Conservation (phyloP, 2,329 filamentous ascomycete species). For the Exophiala viscosa region DNA sequence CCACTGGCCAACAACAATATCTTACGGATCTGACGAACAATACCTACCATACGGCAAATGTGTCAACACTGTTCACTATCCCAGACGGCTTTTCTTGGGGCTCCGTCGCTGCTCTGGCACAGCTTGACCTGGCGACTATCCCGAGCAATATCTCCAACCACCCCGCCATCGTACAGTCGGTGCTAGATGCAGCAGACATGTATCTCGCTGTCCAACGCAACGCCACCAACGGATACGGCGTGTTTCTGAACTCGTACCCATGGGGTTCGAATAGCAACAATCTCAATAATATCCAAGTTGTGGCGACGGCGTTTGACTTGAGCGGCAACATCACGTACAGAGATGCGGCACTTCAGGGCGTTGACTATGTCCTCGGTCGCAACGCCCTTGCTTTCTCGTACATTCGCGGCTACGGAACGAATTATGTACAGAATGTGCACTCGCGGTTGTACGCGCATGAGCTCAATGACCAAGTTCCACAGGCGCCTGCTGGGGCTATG, state of each 20-base stretch:
- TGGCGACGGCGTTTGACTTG: background rate
- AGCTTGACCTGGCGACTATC: slow-evolving; percentile 2
- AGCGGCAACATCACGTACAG: slow-evolving; percentile 1
- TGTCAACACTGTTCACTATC: slow-evolving; percentile 1
- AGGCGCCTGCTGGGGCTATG: background rate
- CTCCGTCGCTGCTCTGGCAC: background rate
- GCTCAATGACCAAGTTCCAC: background rate
- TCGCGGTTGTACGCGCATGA: background rate
- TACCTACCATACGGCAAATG: background rate
- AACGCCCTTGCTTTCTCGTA: slow-evolving; percentile 4
- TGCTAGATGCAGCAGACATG: slow-evolving; percentile 3
- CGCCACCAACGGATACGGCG: background rate
- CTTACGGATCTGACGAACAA: slow-evolving; percentile 1
- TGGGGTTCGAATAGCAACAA: slow-evolving; percentile 4
- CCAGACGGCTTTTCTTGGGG: slow-evolving; percentile 1
- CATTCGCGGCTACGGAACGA: background rate
- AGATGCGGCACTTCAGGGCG: background rate
- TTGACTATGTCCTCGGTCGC: slow-evolving; percentile 4
- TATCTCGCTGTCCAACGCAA: slow-evolving; percentile 4
- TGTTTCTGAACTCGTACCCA: background rate
- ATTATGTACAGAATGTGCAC: background rate
- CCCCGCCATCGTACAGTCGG: background rate
- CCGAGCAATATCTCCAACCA: slow-evolving; percentile 1
- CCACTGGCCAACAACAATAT: slow-evolving; percentile 3
- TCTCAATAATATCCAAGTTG: slow-evolving; percentile 3